phyloP scores from a whole-genome alignment of 2,329 filamentous ascomycete genomes.

The Sporothrix mexicana region DNA sequence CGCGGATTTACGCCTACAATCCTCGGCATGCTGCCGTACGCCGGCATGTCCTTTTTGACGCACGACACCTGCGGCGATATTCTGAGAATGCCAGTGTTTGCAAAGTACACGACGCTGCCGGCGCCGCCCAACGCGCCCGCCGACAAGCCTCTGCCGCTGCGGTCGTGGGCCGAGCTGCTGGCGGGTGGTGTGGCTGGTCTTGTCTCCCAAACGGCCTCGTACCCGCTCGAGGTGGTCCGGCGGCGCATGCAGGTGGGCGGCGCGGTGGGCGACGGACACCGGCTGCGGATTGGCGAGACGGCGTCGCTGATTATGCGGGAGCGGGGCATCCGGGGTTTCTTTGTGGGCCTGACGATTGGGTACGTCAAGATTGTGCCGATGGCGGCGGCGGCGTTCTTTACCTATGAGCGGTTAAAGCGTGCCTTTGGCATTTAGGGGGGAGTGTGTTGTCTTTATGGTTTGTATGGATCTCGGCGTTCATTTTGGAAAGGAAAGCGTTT shows the following conservation, averaged over 20 bases:
- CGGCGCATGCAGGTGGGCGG: constrained; percentile 96
- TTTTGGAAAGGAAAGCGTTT: constrained; percentile 19
- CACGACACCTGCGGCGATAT: constrained; percentile 90
- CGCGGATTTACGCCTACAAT: constrained; percentile 90
- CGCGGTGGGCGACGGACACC: constrained; percentile 86
- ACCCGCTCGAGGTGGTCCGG: constrained; percentile 90
- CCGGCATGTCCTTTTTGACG: constrained; percentile 91
- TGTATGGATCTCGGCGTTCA: constrained; percentile 24
- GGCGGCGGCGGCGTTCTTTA: constrained; percentile 73
- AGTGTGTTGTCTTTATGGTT: background rate
- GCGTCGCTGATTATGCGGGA: constrained; percentile 75
- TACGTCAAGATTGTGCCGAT: constrained; percentile 95
- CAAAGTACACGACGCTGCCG: constrained; percentile 76
- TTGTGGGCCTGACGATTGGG: constrained; percentile 89
- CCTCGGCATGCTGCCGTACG: constrained; percentile 95
- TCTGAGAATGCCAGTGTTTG: constrained; percentile 71
- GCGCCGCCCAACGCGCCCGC: constrained; percentile 56
- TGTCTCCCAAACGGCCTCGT: constrained; percentile 88
- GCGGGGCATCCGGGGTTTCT: constrained; percentile 81
- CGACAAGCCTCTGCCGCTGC: constrained; percentile 73
- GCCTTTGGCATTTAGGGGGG: constrained; percentile 61
- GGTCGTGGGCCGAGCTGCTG: constrained; percentile 83
- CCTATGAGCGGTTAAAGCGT: constrained; percentile 68
- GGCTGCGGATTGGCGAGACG: constrained; percentile 80
- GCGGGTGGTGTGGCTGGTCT: constrained; percentile 86